Evolutionary conservation across 192 early-diverging fungal species (phyloP).

Genomic region (Coemansia erecta): DNA sequence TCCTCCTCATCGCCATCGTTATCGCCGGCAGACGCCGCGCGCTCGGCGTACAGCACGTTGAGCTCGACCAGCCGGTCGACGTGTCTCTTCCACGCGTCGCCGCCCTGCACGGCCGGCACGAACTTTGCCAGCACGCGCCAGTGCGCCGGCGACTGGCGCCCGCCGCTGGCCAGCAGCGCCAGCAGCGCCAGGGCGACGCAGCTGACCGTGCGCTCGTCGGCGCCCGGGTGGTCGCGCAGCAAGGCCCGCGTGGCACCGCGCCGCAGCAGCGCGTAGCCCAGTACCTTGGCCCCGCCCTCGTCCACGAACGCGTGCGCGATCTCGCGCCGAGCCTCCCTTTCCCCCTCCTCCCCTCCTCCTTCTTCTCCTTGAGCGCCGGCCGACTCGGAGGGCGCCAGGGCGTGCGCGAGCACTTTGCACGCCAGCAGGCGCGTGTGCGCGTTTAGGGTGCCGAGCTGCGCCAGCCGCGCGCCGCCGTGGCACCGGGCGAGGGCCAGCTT

Average conservation of each 20-base stretch:
- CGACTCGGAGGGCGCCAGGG: conserved; percentile 53
- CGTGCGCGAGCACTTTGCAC: conserved; percentile 84
- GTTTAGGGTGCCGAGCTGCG: conserved; percentile 85
- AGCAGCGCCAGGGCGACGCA: conserved; percentile 78
- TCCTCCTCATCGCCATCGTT: conserved; percentile 53
- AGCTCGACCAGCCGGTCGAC: conserved; percentile 82
- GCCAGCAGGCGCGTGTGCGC: conserved; percentile 77
- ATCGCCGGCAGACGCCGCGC: conserved; percentile 53
- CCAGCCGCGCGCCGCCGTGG: conserved; percentile 91
- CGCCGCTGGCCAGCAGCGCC: conserved; percentile 58
- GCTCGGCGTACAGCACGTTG: conserved; percentile 66
- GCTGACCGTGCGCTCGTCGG: conserved; percentile 83
- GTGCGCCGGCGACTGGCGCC: conserved; percentile 62
- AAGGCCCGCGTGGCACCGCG: conserved; percentile 69
- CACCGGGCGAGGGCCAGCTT: conserved; percentile 74
- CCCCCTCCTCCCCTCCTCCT: not conserved
- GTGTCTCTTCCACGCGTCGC: conserved; percentile 76
- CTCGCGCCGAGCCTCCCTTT: conserved; percentile 28
- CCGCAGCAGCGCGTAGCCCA: conserved; percentile 83
- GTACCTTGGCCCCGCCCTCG: conserved; percentile 72
- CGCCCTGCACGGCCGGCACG: conserved; percentile 45
- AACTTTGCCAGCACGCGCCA: conserved; percentile 83
- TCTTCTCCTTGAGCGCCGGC: not conserved
- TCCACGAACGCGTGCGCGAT: conserved; percentile 80
- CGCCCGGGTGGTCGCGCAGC: conserved; percentile 84